Evolutionary conservation across 2,329 filamentous ascomycete species (phyloP).

Genomic region (Lachnellula willkommii): DNA sequence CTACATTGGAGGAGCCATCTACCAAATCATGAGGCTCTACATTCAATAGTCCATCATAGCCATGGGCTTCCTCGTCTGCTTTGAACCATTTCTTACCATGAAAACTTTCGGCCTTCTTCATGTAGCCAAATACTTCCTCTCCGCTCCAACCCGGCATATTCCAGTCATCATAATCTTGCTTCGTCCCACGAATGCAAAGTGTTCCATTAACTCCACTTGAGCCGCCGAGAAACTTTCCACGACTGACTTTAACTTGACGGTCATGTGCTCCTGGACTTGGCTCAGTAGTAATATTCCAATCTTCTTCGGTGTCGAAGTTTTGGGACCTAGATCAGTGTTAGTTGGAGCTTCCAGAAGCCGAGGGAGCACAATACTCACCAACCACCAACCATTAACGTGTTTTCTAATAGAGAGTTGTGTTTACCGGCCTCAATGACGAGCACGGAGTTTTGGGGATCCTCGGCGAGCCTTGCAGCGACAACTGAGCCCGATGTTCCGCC

Average conservation of each 20-base stretch:
- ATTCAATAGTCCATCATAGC: slow-evolving; percentile 47
- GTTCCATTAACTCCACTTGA: slow-evolving; percentile 47
- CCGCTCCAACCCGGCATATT: slow-evolving; percentile 49
- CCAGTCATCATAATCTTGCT: slow-evolving; percentile 52
- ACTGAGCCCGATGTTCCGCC: slow-evolving; percentile 44
- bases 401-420: slow-evolving; percentile 41
- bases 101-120: slow-evolving; percentile 55
- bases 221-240: slow-evolving; percentile 46
- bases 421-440: slow-evolving; percentile 46
- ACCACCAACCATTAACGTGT: slow-evolving; percentile 47
- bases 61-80: slow-evolving; percentile 43
- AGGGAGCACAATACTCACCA: slow-evolving; percentile 23
- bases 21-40: slow-evolving; percentile 54
- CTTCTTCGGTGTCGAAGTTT: slow-evolving; percentile 43
- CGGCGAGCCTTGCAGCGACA: slow-evolving; percentile 48
- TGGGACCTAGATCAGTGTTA: slow-evolving; percentile 33
- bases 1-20: background rate
- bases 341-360: background rate
- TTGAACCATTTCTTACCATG: slow-evolving; percentile 54
- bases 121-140: slow-evolving; percentile 51
- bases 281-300: slow-evolving; percentile 46
- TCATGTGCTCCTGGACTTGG: slow-evolving; percentile 36
- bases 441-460: slow-evolving; percentile 42
- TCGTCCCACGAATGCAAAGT: slow-evolving; percentile 43
- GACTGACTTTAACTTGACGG: slow-evolving; percentile 42